A percentile compares a stretch with the other conserved stretches of the same genome.
Conservation (phyloP, 495 filamentous ascomycete genomes). For the Podospora comata region DNA sequence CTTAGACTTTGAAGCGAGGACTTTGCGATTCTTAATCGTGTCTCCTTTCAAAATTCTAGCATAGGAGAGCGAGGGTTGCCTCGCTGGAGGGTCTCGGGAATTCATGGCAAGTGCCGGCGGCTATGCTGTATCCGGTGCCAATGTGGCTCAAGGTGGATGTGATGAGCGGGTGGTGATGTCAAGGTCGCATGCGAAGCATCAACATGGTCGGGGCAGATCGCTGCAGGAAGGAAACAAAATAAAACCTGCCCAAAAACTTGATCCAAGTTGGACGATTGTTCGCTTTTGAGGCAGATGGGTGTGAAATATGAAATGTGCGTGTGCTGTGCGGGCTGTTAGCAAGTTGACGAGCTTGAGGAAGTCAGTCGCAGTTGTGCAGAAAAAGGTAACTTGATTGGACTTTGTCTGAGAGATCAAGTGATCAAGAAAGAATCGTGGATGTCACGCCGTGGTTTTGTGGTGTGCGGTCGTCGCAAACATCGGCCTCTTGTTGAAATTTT, state of each 20-base stretch:
- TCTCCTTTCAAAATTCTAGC: conserved; percentile 12
- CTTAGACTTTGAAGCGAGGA: conserved; percentile 8
- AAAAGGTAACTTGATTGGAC: neutral
- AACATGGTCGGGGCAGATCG: conserved; percentile 2
- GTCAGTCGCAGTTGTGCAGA: neutral
- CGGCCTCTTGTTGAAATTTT: neutral
- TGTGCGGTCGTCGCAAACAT: neutral
- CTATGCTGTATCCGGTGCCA: neutral
- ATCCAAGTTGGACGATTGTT: neutral
- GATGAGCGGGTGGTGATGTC: conserved; percentile 9
- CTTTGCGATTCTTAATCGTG: conserved; percentile 16
- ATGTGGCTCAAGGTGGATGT: conserved; percentile 1
- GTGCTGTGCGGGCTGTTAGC: neutral
- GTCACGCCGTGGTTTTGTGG: neutral
- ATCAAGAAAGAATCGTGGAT: neutral
- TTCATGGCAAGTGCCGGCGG: conserved; percentile 9
- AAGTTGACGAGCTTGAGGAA: neutral
- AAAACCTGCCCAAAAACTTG: neutral
- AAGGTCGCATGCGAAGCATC: conserved; percentile 4
- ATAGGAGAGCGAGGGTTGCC: conserved; percentile 13
- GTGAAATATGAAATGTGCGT: neutral
- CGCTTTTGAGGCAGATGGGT: neutral
- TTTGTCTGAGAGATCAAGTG: neutral
- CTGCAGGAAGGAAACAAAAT: conserved; percentile 8
- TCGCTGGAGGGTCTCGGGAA: neutral